Base-by-base conservation (phyloP, 768 basidiomycete species). In the Trametes cingulata region DNA sequence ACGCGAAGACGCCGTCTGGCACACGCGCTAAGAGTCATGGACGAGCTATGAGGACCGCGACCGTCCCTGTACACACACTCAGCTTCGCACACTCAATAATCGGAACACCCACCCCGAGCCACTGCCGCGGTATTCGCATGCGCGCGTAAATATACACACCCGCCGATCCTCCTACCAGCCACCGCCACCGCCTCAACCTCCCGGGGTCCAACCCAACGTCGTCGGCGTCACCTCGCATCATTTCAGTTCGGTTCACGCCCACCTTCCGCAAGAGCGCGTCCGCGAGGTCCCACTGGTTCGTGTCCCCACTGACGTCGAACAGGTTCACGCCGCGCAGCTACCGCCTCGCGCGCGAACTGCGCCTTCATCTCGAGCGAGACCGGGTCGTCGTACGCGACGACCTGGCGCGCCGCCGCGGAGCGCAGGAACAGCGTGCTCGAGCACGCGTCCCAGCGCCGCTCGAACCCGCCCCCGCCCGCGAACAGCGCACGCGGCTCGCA, bases 301-400 rank as follows among this genome's bases (percentile, higher is more conserved):
- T 91, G 69, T 95, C 93, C 12, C 93, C 92, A 70, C 84, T 80
- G 37, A 85, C 73, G 68, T 91, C 90, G 69, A 88, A 95, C 73
- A 95, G 74, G 67, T 89, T 93, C 51, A 90, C 81, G 29, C 95
- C 95, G 19, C 77, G 72, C 75, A 98, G 78, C 22, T 86, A n/a
- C 85, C 43, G 80, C 76, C 56, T 80, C 64, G 64, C 74, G 78
- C 19, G 81, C 90, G 69, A 89, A 88, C 52, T 79, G 73, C n/a
- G 86, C 90, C 78, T 98, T 98, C 76, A 92, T 77, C 17, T 72
- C 77, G 55, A 98, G 76, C 12, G 91, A 93, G 63, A 84, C 73
- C 12, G 85, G 82, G 72, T 97, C 95, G 69, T 98, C 95, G 71
- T 95, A 97, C 2, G 93, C 81, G 65, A 97, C 81, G 56, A 96